Evolutionary conservation across 2,329 filamentous ascomycete species (phyloP), one percentile per base, ranked within the genome.

Genomic region (Fusarium sp.): DNA sequence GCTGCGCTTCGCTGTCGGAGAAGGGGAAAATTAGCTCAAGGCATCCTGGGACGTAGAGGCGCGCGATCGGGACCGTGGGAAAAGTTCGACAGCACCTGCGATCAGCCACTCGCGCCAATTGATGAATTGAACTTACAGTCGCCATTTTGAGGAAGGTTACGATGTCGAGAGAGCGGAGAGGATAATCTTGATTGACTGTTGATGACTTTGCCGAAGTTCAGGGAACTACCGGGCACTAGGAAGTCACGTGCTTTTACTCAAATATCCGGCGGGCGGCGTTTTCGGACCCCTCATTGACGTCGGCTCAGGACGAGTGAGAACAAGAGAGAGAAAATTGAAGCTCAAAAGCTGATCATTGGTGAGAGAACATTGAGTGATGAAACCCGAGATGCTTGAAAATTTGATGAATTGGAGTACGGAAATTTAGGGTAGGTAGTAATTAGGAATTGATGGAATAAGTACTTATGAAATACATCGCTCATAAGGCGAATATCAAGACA

Each of bases 1-100:
- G 95, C 95, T 89, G 95, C 95, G 90, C 94, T 97, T 90, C 94
- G 93, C 95, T 98, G 84, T 84, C 73, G 53, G 68, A 72, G 68
- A 65, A 73, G 75, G 68, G 76, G 75, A 80, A 86, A 88, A 88
- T 89, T 88, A 89, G 87, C 86, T 88, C 87, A 87, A 76, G 68
- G 60, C 47, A 66, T 73, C 68, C 63, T 70, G 58, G 57, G 68
- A 61, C 70, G 59, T 68, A 55, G 55, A 68, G 67, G 58, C 60
- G 74, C 69, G 74, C 58, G 36, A 18, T 65, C 36, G 60, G 50
- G 54, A 29, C 31, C 52, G 63, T 65, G 25, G 33, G 7, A 45
- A 13, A 61, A 62, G 49, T 69, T 74, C 68, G 71, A 63, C 50
- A 47, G 36, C 58, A 65, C 67, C 58, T 75, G 47, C 33, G 29